Base-by-base conservation (phyloP, 768 basidiomycete genomes). In the Panus rudis region DNA sequence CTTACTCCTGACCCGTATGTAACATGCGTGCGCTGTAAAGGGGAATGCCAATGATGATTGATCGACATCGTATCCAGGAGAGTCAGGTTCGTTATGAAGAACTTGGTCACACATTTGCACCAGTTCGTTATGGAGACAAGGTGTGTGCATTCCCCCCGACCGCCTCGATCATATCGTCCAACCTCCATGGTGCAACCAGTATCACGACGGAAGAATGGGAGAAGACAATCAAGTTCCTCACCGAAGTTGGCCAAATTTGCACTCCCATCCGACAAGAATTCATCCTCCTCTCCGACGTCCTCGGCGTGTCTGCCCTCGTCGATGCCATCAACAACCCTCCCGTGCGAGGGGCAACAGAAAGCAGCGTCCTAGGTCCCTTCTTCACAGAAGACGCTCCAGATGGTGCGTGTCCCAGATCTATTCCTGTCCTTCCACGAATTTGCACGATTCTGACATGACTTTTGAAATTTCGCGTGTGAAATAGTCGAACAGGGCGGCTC, bases 151-250 rank as follows among this genome's bases (percentile, higher is more conserved):
- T 10, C 28, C 13, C n/a, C n/a, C n/a, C n/a, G n/a, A n/a, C n/a
- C n/a, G n/a, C n/a, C 23, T 38, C 16, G 16, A 40, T 14, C 39
- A 20, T 22, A 23, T 24, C 6, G 31, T 43, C 5, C 16, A 21
- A 33, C 21, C 5, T 19, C 27, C 17, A 37, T n/a, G 3, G 27
- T 7, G 37, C 14, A n/a, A n/a, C 7, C 31, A 76, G 73, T 45
- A 61, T 92, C 40, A 87, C 88, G 14, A 84, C 79, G 1, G 83
- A 90, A 2, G 90, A 92, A 67, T 92, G 90, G 90, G 81, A 81
- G 82, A 60, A 71, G 14, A 69, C 85, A 2, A 81, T 92, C 52
- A 60, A 84, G 45, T 92, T 92, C 63, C 64, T 92, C 46, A 92
- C 89, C 0, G 66, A 69, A 6, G 75, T 73, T 0, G 90, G 90